phyloP scores from a whole-genome alignment of 306 rosid species.

The Chamaecrista fasciculata region DNA sequence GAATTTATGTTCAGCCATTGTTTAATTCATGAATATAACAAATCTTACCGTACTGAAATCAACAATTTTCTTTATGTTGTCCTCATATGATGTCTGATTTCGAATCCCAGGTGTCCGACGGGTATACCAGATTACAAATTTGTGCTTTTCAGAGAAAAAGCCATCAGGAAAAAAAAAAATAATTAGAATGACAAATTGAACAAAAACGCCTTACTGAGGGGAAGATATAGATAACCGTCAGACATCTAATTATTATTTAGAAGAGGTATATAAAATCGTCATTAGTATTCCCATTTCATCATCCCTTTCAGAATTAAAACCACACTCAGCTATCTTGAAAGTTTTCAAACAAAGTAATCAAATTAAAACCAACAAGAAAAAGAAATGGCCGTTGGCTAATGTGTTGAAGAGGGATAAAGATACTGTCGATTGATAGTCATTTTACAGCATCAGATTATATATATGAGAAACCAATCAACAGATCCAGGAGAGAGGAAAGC shows the following conservation, averaged over 20 bases:
- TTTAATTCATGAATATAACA: neutral
- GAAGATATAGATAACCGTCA: neutral
- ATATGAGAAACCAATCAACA: neutral
- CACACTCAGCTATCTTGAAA: neutral
- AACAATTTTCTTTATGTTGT: slow-evolving; percentile 84
- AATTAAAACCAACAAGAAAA: neutral
- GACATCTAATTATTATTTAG: neutral
- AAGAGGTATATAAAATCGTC: neutral
- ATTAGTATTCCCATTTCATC: neutral
- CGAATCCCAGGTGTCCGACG: slow-evolving; percentile 88
- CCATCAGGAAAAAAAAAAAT: slow-evolving; percentile 20
- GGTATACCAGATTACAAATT: slow-evolving; percentile 88
- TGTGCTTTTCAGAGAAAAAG: slow-evolving; percentile 46
- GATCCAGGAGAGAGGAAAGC: neutral
- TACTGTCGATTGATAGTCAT: neutral
- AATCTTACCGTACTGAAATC: slow-evolving; percentile 79
- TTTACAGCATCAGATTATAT: neutral
- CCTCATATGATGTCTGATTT: slow-evolving; percentile 77
- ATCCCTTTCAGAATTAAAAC: slow-evolving; percentile 8
- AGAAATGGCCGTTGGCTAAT: neutral
- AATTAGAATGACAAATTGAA: slow-evolving; percentile 11
- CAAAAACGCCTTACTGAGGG: neutral
- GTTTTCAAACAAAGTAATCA: neutral
- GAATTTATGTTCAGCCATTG: slow-evolving; percentile 3
- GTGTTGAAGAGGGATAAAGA: neutral